phyloP scores from a whole-genome alignment of 2,329 filamentous ascomycete species.

The Neopestalotiopsis rosae region DNA sequence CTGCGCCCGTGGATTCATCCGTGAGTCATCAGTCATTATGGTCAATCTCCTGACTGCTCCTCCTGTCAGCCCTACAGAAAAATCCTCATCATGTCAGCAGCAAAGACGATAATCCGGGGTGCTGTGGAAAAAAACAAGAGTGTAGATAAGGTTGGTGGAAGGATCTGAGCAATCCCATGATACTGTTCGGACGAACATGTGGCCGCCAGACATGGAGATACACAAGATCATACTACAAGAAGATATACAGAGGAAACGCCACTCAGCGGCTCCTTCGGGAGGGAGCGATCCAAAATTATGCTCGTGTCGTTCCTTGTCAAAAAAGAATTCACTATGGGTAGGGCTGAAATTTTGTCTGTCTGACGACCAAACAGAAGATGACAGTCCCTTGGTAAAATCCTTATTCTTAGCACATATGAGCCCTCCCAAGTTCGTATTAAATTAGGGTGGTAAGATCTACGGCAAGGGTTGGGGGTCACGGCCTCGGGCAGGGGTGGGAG shows the following conservation, averaged over 20 bases:
- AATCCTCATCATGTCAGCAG: background rate
- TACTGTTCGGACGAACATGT: background rate
- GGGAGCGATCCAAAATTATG: background rate
- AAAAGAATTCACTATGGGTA: background rate
- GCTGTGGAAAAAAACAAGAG: background rate
- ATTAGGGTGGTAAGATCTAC: background rate
- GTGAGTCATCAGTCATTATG: too few species aligned
- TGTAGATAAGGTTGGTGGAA: background rate
- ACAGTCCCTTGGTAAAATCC: too few species aligned
- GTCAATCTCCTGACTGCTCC: too few species aligned
- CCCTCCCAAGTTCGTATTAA: background rate
- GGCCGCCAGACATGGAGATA: background rate
- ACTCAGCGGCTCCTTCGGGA: too few species aligned
- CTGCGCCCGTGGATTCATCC: too few species aligned
- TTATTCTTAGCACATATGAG: too few species aligned
- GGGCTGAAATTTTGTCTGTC: background rate
- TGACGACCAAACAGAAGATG: too few species aligned
- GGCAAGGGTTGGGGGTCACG: background rate
- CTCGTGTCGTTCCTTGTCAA: background rate
- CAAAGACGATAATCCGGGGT: background rate
- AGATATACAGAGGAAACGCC: too few species aligned
- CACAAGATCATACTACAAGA: background rate
- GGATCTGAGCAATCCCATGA: background rate
- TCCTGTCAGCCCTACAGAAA: background rate
- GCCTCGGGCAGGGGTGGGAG: background rate